Evolutionary conservation across 495 filamentous ascomycete species (phyloP).

Genomic region (Podospora pseudocomata): DNA sequence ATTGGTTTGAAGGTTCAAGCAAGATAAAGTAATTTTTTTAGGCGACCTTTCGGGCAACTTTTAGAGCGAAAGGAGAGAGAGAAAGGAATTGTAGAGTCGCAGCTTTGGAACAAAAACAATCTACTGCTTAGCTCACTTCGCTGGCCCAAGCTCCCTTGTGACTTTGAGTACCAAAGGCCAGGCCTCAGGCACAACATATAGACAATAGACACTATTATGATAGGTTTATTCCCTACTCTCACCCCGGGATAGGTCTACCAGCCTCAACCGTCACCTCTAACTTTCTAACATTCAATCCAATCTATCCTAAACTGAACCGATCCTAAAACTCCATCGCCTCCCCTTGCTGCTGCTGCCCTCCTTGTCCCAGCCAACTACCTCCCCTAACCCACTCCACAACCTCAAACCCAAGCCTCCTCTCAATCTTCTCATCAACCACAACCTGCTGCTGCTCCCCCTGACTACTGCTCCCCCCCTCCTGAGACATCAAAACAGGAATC

Average conservation of each 20-base stretch:
- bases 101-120: too few species aligned
- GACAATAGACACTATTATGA: too few species aligned
- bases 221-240: too few species aligned
- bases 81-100: too few species aligned
- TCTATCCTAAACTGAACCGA: neutral
- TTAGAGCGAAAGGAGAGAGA: too few species aligned
- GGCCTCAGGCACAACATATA: too few species aligned
- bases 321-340: constrained; percentile 7
- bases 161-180: too few species aligned
- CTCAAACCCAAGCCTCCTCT: constrained; percentile 75
- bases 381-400: constrained; percentile 71
- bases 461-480: constrained; percentile 1
- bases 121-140: too few species aligned
- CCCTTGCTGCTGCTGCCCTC: constrained; percentile 8
- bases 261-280: neutral
- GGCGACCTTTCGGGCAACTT: too few species aligned
- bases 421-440: constrained; percentile 60
- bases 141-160: too few species aligned
- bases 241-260: neutral
- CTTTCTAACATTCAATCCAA: constrained; percentile 6
- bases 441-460: constrained; percentile 26
- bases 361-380: constrained; percentile 32
- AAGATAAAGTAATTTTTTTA: too few species aligned
- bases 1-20: too few species aligned
- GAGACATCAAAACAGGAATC: constrained; percentile 12